Evolutionary conservation across 805 yeast genomes (phyloP).

Genomic region (Metschnikowia drakensbergensis): DNA sequence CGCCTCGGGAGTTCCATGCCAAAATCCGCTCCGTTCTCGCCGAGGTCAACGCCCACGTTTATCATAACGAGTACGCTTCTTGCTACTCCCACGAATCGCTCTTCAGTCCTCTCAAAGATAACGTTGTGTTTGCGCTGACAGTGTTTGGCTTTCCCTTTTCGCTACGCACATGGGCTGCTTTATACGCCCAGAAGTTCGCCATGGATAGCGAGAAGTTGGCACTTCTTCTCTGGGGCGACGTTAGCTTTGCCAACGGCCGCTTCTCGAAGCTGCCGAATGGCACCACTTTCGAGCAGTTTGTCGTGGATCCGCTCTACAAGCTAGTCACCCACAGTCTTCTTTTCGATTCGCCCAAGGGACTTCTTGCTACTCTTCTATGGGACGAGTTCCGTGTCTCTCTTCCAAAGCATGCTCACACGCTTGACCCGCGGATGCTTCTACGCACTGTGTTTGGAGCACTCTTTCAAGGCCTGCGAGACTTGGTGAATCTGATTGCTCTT

Average conservation of each 20-base stretch:
- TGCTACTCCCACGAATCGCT: slow-evolving; percentile 25
- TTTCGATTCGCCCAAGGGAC: slow-evolving; percentile 35
- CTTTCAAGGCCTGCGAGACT: slow-evolving; percentile 48
- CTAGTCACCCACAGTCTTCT: slow-evolving; percentile 59
- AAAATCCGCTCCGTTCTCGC: slow-evolving; percentile 62
- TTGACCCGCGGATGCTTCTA: slow-evolving; percentile 60
- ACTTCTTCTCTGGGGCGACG: slow-evolving; percentile 72
- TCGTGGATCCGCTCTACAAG: slow-evolving; percentile 80
- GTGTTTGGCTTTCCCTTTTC: slow-evolving; percentile 62
- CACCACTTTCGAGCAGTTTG: slow-evolving; percentile 57
- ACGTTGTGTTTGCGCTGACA: slow-evolving; percentile 74
- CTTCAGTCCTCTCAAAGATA: slow-evolving; percentile 59
- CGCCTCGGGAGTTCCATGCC: slow-evolving; percentile 68
- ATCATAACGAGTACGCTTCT: slow-evolving; percentile 25
- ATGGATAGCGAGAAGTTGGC: slow-evolving; percentile 41
- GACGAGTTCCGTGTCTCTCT: slow-evolving; percentile 46
- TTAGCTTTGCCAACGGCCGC: slow-evolving; percentile 48
- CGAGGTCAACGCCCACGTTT: slow-evolving; percentile 56
- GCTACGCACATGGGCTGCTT: slow-evolving; percentile 56
- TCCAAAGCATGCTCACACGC: slow-evolving; percentile 35
- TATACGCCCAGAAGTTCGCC: slow-evolving; percentile 33
- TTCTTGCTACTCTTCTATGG: slow-evolving; percentile 44
- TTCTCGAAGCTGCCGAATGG: slow-evolving; percentile 36
- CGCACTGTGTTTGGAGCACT: slow-evolving; percentile 50
- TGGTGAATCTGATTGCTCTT: slow-evolving; percentile 46